A percentile compares a stretch with the other conserved stretches of the same genome.
Evolutionary conservation across 495 filamentous ascomycete species (phyloP).

Genomic region (Cercophora sp.): DNA sequence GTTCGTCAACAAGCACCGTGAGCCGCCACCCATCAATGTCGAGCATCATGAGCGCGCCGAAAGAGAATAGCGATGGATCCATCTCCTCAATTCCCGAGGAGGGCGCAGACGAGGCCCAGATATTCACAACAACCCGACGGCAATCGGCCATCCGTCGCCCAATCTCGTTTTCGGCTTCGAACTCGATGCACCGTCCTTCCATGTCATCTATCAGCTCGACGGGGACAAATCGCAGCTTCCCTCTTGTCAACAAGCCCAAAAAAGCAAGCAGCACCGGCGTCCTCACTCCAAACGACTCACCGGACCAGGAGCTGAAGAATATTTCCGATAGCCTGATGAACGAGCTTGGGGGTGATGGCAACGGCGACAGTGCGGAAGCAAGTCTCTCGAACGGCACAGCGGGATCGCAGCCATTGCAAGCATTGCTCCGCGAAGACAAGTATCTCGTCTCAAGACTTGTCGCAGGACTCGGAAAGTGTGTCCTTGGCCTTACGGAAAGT

Average conservation of each 20-base stretch:
- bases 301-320: slow-evolving; percentile 35
- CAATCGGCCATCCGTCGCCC: slow-evolving; percentile 32
- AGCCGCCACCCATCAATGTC: slow-evolving; percentile 9
- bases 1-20: slow-evolving; percentile 22
- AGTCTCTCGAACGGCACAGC: slow-evolving; percentile 26
- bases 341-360: slow-evolving; percentile 20
- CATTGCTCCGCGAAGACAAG: slow-evolving; percentile 64
- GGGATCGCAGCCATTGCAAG: slow-evolving; percentile 36
- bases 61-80: slow-evolving; percentile 29
- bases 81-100: slow-evolving; percentile 32
- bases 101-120: slow-evolving; percentile 7
- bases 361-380: background rate
- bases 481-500: slow-evolving; percentile 63
- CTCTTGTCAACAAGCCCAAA: slow-evolving; percentile 47
- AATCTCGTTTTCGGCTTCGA: slow-evolving; percentile 28
- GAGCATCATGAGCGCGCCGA: slow-evolving; percentile 4
- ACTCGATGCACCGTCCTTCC: slow-evolving; percentile 42
- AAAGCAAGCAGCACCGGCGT: slow-evolving; percentile 33
- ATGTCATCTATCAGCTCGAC: slow-evolving; percentile 46
- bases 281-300: slow-evolving; percentile 35
- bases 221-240: slow-evolving; percentile 51
- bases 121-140: slow-evolving; percentile 18
- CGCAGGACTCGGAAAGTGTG: slow-evolving; percentile 65
- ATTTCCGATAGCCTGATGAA: slow-evolving; percentile 38
- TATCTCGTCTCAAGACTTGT: slow-evolving; percentile 73